Evolutionary conservation across 176 grass and related monocot genomes (phyloP), one percentile per base, ranked within the genome.

Genomic region (Triticum turgidum): DNA sequence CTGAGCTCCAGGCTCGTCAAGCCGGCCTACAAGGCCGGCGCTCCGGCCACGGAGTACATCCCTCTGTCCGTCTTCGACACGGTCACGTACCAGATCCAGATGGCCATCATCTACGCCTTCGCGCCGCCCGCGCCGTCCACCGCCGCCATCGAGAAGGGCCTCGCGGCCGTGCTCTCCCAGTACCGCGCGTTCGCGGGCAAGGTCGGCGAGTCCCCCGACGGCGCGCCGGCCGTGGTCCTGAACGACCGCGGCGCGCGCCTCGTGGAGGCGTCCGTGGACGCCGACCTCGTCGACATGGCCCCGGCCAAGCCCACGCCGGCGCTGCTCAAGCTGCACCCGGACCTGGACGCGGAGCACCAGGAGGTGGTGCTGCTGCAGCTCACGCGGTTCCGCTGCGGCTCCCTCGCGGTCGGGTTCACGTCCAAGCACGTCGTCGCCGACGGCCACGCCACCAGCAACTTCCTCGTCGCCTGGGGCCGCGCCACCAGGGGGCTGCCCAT

Each of bases 21-120:
- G 45, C 71, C 71, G 0, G 71, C 73, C 2, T 74, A 47, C 71
- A 74, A 74, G 24, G 74, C 74, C 25, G 74, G 4, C 44, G 51
- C 51, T 18, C 2, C 30, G 4, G 10, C 35, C 25, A 11, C 22
- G 0, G n/a, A 83, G 35, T 54, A 76, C 67, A 49, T 90, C 27
- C 87, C 87, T 3, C 39, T 97, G 59, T 91, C 82, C n/a, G 39
- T 94, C 47, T 97, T 97, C 87, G 95, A 94, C 59, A 87, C 21
- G 79, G 78, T 94, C 14, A 91, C 84, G 21, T 84, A 65, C 63
- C 8, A 78, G 11, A 78, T 80, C 79, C 90, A 93, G 82, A 81
- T 94, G 79, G 90, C 90, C 20, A 66, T 83, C 76, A 86, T 97
- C 79, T 97, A 87, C 80, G 90, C 88, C 7, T 97, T 94, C 88